phyloP scores from a whole-genome alignment of 2,329 filamentous ascomycete genomes.

The Sporothrix globosa region DNA sequence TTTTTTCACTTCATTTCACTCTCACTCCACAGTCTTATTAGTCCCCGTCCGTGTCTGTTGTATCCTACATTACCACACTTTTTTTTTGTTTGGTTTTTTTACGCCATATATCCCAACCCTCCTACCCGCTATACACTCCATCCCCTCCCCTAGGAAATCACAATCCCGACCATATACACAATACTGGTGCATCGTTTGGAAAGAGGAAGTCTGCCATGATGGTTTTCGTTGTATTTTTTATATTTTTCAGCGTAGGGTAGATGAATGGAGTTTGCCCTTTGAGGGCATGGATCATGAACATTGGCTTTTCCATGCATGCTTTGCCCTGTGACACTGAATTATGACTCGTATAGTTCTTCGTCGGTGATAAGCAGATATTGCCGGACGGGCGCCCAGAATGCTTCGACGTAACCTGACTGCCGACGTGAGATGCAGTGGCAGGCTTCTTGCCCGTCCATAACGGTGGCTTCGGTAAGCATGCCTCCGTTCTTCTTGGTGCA shows the following conservation, averaged over 20 bases:
- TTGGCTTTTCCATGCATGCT: background rate
- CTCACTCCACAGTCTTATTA: background rate
- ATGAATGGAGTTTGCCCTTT: slow-evolving; percentile 16
- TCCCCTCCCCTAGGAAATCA: background rate
- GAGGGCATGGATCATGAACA: background rate
- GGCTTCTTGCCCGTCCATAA: background rate
- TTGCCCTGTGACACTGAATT: background rate
- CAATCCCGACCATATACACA: slow-evolving; percentile 4
- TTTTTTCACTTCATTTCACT: slow-evolving; percentile 17
- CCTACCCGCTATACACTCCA: background rate
- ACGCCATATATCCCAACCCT: background rate
- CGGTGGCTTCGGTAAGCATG: too few species aligned
- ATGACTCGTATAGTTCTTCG: slow-evolving; percentile 28
- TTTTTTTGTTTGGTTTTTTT: slow-evolving; percentile 19
- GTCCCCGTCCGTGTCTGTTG: background rate
- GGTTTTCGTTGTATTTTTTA: slow-evolving; percentile 14
- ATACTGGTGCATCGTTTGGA: slow-evolving; percentile 18
- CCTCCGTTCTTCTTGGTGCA: background rate
- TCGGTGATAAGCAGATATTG: slow-evolving; percentile 26
- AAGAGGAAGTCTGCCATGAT: background rate
- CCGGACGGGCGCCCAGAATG: slow-evolving; percentile 30
- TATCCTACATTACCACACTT: slow-evolving; percentile 4
- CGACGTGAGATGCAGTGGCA: background rate
- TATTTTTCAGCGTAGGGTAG: slow-evolving; percentile 27
- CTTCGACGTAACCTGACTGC: background rate